These are phyloP conservation scores for Penicillium olsonii DNA, from an alignment of 2,329 filamentous ascomycete species.

Conservation along the genomic window DNA sequence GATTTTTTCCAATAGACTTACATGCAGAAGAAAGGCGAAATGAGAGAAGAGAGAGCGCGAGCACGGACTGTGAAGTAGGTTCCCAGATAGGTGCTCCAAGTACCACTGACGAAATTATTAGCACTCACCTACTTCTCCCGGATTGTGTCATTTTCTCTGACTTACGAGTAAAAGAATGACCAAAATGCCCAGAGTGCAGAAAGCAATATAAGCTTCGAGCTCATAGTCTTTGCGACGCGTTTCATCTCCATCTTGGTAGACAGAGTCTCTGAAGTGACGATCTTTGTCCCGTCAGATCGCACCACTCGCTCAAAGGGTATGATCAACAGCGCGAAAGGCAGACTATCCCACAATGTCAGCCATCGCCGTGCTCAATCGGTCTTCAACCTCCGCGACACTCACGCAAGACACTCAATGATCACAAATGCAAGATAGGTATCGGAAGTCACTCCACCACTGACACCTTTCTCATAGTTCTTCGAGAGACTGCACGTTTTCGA, in stretches of 20 bases:
- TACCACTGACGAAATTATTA: constrained; percentile 34
- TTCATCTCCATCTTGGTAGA: constrained; percentile 44
- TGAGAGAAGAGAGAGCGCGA: constrained; percentile 47
- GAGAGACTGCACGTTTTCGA: constrained; percentile 28
- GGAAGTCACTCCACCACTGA: constrained; percentile 43
- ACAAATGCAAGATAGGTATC: constrained; percentile 52
- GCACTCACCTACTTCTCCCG: background rate
- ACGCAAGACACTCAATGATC: constrained; percentile 50
- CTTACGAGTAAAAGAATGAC: constrained; percentile 49
- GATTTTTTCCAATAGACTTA: constrained; percentile 18
- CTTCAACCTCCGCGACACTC: constrained; percentile 13
- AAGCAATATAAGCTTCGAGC: constrained; percentile 43
- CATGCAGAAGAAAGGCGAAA: constrained; percentile 55
- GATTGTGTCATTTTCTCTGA: background rate
- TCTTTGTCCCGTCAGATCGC: constrained; percentile 48
- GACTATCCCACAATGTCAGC: constrained; percentile 14
- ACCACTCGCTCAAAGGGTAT: constrained; percentile 49
- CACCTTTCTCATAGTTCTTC: constrained; percentile 41
- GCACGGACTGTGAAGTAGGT: constrained; percentile 49
- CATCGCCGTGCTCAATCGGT: background rate
- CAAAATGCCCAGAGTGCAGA: constrained; percentile 48
- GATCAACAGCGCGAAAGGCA: constrained; percentile 51
- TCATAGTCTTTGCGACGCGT: constrained; percentile 42
- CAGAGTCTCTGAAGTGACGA: constrained; percentile 45
- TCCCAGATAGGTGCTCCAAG: constrained; percentile 50